phyloP scores from a whole-genome alignment of 73 alveolate genomes.

The Effrenium voratum region DNA sequence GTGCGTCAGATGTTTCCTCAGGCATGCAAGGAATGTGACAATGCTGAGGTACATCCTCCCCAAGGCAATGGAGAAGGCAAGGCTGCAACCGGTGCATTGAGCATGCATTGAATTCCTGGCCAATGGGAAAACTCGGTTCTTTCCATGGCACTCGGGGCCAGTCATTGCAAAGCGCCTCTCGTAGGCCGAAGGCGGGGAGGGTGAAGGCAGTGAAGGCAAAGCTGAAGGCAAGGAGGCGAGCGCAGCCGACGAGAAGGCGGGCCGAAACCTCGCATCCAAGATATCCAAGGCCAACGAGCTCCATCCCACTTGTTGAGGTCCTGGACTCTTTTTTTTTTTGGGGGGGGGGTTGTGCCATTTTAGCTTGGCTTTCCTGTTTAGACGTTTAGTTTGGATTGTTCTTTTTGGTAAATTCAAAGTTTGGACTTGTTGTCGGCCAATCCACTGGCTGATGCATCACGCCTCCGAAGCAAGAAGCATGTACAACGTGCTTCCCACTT shows the following conservation, averaged over 20 bases:
- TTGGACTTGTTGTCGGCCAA: too few relatives aligned
- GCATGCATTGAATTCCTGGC: not conserved
- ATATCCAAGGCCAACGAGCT: too few relatives aligned
- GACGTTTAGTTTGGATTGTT: too few relatives aligned
- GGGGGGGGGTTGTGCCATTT: too few relatives aligned
- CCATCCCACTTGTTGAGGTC: too few relatives aligned
- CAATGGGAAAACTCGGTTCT: not conserved
- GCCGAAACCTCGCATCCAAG: too few relatives aligned
- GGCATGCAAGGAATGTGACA: not conserved
- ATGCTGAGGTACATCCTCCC: conserved; percentile 63
- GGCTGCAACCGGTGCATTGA: not conserved
- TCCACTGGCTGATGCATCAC: too few relatives aligned
- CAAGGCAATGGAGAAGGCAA: conserved; percentile 9
- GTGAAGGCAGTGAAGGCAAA: not conserved
- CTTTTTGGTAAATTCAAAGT: too few relatives aligned
- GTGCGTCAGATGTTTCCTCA: not conserved
- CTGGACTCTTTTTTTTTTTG: too few relatives aligned
- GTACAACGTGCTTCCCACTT: too few relatives aligned
- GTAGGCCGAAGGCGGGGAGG: not conserved
- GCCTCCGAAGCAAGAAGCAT: too few relatives aligned
- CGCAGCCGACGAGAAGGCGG: not conserved
- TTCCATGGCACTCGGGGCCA: not conserved
- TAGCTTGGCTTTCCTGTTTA: too few relatives aligned
- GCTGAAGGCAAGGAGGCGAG: not conserved
- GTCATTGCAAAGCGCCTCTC: not conserved